Evolutionary conservation across 208 protist species (phyloP).

Genomic region (Tritrichomonas foetus): DNA sequence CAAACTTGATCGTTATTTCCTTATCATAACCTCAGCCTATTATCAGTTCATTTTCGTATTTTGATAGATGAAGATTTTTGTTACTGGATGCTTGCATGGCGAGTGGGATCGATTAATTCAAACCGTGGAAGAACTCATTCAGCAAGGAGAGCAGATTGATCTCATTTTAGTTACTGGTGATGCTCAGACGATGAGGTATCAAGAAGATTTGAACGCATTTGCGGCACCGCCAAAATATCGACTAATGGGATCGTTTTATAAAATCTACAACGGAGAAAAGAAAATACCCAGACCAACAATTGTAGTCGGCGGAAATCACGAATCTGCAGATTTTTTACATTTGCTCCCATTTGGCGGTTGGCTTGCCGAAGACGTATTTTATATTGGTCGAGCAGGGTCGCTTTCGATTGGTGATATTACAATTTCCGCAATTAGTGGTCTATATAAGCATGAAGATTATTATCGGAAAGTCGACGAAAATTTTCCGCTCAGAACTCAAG

Average conservation of each 20-base stretch:
- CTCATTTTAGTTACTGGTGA: slow-evolving; percentile 10
- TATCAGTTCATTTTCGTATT: too few species aligned
- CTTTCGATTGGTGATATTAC: not conserved
- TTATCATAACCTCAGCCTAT: too few species aligned
- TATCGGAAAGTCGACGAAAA: not conserved
- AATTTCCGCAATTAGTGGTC: not conserved
- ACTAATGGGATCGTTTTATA: not conserved
- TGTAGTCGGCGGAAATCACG: not conserved
- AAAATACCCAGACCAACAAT: not conserved
- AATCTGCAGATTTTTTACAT: not conserved
- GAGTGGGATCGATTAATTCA: not conserved
- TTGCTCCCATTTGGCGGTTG: slow-evolving; percentile 9
- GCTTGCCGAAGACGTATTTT: not conserved
- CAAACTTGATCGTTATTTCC: too few species aligned
- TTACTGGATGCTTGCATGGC: not conserved
- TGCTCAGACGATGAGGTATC: not conserved
- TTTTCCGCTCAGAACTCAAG: not conserved
- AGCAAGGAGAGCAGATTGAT: not conserved
- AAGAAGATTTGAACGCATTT: slow-evolving; percentile 34
- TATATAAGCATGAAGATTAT: not conserved
- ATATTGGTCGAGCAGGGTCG: not conserved
- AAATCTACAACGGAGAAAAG: not conserved
- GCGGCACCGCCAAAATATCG: not conserved
- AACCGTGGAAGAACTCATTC: not conserved
- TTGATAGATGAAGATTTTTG: not conserved